Conservation (phyloP, 176 grass and related monocot genomes). For the Hsuehochloa calcarea region DNA sequence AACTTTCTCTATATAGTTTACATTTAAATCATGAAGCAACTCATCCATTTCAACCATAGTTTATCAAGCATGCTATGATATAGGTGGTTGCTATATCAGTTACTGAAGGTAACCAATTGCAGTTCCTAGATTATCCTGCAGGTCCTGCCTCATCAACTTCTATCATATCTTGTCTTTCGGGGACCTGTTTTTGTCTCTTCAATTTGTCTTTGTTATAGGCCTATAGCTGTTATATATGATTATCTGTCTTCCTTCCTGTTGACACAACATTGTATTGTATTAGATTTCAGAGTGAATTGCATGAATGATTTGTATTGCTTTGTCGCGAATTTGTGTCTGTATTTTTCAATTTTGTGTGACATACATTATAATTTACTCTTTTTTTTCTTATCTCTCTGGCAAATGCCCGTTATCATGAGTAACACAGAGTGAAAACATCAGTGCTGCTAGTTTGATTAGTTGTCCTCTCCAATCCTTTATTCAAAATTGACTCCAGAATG, state of each 20-base stretch:
- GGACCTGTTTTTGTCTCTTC: background rate
- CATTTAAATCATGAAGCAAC: constrained; percentile 10
- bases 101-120: background rate
- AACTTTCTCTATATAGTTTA: background rate
- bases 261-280: background rate
- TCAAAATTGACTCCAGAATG: too few species aligned
- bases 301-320: background rate
- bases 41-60: background rate
- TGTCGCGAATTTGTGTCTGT: background rate
- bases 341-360: background rate
- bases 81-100: background rate
- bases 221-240: background rate
- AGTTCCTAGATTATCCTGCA: background rate
- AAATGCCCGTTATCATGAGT: background rate
- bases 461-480: too few species aligned
- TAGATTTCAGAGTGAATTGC: background rate
- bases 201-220: background rate
- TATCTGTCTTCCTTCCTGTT: background rate
- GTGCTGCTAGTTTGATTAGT: too few species aligned
- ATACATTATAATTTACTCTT: background rate
- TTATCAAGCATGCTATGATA: background rate
- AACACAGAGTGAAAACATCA: background rate
- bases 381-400: background rate
- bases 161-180: background rate
- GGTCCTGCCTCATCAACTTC: background rate